phyloP scores from a whole-genome alignment of 2,329 filamentous ascomycete species.

The Colletotrichum neosansevieriae region DNA sequence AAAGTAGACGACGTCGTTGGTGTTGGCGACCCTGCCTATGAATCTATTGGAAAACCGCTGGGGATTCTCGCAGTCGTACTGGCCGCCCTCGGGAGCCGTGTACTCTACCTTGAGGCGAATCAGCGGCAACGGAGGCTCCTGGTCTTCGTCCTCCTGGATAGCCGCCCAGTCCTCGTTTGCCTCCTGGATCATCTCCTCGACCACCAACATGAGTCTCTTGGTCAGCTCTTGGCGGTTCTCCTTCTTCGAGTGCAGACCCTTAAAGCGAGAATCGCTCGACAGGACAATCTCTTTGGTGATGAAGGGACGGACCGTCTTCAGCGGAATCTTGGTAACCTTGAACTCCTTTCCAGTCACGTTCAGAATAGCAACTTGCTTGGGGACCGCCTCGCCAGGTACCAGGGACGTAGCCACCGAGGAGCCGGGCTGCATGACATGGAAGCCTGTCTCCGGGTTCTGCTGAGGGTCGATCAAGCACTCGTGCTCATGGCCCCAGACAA shows the following conservation, averaged over 20 bases:
- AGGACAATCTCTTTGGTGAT: constrained; percentile 86
- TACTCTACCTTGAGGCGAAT: constrained; percentile 93
- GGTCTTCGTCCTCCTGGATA: constrained; percentile 74
- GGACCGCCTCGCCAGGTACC: constrained; percentile 87
- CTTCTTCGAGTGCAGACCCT: constrained; percentile 81
- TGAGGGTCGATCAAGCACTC: constrained; percentile 91
- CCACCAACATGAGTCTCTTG: constrained; percentile 78
- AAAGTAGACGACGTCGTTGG: constrained; percentile 93
- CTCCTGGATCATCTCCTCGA: constrained; percentile 88
- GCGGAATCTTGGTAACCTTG: constrained; percentile 80
- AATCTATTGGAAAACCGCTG: constrained; percentile 97
- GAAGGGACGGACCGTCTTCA: constrained; percentile 93
- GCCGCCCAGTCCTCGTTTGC: constrained; percentile 85
- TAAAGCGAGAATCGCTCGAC: constrained; percentile 80
- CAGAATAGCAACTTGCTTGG: constrained; percentile 91
- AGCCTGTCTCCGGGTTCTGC: constrained; percentile 87
- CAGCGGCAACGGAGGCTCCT: constrained; percentile 79
- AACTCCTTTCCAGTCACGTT: constrained; percentile 88
- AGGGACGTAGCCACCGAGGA: constrained; percentile 96
- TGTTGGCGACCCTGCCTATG: constrained; percentile 89
- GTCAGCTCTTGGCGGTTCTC: constrained; percentile 88
- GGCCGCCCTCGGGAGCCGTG: constrained; percentile 83
- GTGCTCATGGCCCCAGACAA: constrained; percentile 98
- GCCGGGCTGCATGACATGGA: constrained; percentile 96
- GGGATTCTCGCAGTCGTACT: constrained; percentile 93